phyloP scores from a whole-genome alignment of 345 rosid genomes.

The Excoecaria agallocha region DNA sequence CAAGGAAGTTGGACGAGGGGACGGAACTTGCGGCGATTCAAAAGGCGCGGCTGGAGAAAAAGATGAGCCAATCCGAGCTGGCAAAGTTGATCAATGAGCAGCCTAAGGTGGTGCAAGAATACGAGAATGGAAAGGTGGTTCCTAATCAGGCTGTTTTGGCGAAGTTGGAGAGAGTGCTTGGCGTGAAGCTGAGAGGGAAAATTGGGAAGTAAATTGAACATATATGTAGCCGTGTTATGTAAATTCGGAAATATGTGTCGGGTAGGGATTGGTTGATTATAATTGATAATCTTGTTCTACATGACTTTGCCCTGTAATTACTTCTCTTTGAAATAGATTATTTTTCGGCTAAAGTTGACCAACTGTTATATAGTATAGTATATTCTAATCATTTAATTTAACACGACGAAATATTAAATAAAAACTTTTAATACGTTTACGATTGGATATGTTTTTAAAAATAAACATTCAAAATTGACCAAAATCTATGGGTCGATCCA shows the following conservation, averaged over 20 bases:
- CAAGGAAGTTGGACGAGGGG: conserved; percentile 63
- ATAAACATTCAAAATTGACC: too few relatives aligned
- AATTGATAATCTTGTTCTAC: not conserved
- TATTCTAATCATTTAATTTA: too few relatives aligned
- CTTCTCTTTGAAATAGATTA: too few relatives aligned
- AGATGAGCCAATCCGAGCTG: conserved; percentile 72
- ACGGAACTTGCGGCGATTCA: conserved; percentile 70
- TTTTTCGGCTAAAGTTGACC: too few relatives aligned
- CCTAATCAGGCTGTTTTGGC: conserved; percentile 65
- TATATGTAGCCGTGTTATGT: not conserved
- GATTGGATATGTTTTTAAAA: too few relatives aligned
- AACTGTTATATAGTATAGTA: too few relatives aligned
- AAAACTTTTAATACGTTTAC: too few relatives aligned
- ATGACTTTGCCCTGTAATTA: not conserved
- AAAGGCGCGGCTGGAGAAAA: conserved; percentile 70
- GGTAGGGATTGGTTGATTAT: not conserved
- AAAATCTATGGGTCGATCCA: too few relatives aligned
- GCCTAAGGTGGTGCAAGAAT: conserved; percentile 79
- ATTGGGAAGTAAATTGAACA: conserved; percentile 14
- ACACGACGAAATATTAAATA: too few relatives aligned
- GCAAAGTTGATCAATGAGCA: conserved; percentile 76
- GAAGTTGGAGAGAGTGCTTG: conserved; percentile 79
- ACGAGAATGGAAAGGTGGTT: conserved; percentile 84
- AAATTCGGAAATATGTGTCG: conserved; percentile 5
- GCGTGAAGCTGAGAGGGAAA: conserved; percentile 74